phyloP scores from a whole-genome alignment of 2,329 filamentous ascomycete species.

The Clonostachys solani region DNA sequence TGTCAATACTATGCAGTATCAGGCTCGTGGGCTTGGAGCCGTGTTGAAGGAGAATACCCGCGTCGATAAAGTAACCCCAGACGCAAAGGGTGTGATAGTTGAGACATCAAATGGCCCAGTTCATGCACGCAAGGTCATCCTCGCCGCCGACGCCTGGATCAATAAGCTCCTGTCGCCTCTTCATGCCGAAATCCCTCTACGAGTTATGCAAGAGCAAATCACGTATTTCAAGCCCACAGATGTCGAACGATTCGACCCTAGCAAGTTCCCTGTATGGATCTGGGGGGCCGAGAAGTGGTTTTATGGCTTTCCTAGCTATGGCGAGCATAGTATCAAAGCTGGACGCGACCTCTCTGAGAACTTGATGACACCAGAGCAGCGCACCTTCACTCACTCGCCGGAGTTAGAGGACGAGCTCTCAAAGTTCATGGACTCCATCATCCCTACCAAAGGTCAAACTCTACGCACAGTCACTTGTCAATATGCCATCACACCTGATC shows the following conservation, averaged over 20 bases:
- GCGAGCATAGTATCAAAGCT: conserved; percentile 7
- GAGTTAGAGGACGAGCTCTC: not conserved
- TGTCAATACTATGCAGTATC: conserved; percentile 6
- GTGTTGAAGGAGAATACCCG: conserved; percentile 3
- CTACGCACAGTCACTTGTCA: conserved; percentile 16
- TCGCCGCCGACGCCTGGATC: conserved; percentile 7
- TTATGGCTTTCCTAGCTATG: conserved; percentile 8
- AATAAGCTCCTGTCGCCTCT: conserved; percentile 6
- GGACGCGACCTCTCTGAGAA: conserved; percentile 5
- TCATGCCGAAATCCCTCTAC: conserved; percentile 17
- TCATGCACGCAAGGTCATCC: conserved; percentile 5
- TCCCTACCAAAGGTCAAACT: not conserved
- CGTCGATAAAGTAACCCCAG: conserved; percentile 1
- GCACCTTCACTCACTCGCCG: conserved; percentile 6
- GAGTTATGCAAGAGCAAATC: conserved; percentile 11
- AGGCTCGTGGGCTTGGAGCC: conserved; percentile 4
- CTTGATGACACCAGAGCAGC: conserved; percentile 4
- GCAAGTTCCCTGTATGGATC: conserved; percentile 6
- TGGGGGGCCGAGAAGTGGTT: not conserved
- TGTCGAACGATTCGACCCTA: conserved; percentile 1
- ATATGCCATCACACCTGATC: conserved; percentile 14
- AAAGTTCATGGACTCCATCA: not conserved
- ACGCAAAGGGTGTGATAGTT: not conserved
- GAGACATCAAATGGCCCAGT: conserved; percentile 3
- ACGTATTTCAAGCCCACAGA: conserved; percentile 8